Evolutionary conservation across 805 yeast species (phyloP).

Genomic region (Clavispora vitiphila): DNA sequence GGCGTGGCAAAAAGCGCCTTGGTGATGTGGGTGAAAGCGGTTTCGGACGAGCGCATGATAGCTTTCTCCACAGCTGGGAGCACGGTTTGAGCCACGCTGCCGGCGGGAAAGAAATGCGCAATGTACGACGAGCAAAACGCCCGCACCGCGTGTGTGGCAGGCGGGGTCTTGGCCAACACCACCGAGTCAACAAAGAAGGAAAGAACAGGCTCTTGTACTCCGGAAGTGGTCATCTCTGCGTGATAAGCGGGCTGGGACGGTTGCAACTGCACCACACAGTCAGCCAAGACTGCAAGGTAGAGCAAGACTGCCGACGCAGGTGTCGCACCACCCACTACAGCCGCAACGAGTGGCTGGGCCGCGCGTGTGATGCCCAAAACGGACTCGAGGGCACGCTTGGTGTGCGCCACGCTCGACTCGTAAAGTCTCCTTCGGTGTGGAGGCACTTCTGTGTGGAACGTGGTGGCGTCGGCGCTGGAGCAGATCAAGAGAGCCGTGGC

Average conservation of each 20-base stretch:
- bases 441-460: conserved; percentile 18
- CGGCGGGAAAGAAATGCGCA: conserved; percentile 34
- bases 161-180: conserved; percentile 42
- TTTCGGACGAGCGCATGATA: conserved; percentile 73
- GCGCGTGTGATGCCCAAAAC: too few species aligned
- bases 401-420: conserved; percentile 25
- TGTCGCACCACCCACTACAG: conserved; percentile 1
- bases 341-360: conserved; percentile 3
- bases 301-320: conserved; percentile 12
- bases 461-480: conserved; percentile 17
- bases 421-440: conserved; percentile 19
- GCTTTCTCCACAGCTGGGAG: conserved; percentile 70
- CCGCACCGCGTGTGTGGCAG: conserved; percentile 29
- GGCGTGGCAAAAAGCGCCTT: conserved; percentile 41
- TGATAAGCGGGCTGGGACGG: conserved; percentile 22
- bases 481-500: conserved; percentile 37
- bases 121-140: conserved; percentile 41
- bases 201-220: conserved; percentile 10
- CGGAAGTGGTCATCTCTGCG: conserved; percentile 8
- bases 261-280: conserved; percentile 18
- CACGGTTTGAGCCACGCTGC: conserved; percentile 33
- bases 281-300: conserved; percentile 21
- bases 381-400: conserved; percentile 19
- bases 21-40: conserved; percentile 51
- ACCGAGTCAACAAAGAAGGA: conserved; percentile 33